Base-by-base conservation (phyloP, 192 early-diverging fungal species). In the Podila verticillata region DNA sequence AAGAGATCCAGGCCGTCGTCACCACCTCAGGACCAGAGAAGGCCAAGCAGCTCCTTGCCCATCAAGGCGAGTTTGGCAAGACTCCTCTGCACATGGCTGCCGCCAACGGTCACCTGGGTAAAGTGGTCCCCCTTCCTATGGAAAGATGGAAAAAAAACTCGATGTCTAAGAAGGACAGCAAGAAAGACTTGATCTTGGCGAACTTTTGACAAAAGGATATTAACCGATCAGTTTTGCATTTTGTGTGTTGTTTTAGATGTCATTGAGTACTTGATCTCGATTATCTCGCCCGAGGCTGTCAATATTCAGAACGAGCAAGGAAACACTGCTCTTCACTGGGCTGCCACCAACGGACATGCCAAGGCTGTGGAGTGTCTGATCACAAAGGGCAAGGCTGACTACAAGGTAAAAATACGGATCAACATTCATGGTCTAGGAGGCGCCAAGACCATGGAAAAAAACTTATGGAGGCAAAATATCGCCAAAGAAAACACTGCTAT, bases 241-340 rank as follows among this genome's bases (percentile, higher is more conserved):
- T 8, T 58, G 24, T 8, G 28, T n/a, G 19, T 49, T 24, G 22
- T 51, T 26, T 59, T 51, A 89, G 88, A 90, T 24, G 86, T 89
- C 59, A 87, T 90, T 10, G 71, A 84, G 34, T 88, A 68, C 61
- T 72, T 91, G 64, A 74, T 86, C 62, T 62, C 86, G 7, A 63
- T 78, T 22, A 82, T 68, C n/a, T 68, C 75, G 39, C 39, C 71
- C 47, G 60, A 61, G 29, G 65, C 70, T 60, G 66, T 92, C 72
- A 89, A 91, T 68, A 70, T 69, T 47, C 83, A 85, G 59, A 92
- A 90, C 70, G 83, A 88, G 26, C 83, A 87, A 73, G 91, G 89
- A 60, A 91, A 91, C 72, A 89, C 93, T 20, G 85, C 95, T 31
- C 83, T 96, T 49, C 95, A 96, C 74, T 96, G 95, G 95, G 93